A percentile compares a stretch with the other conserved stretches of the same genome.
Conservation (phyloP, 2,329 filamentous ascomycete genomes). For the Trichocomaceae sp. region DNA sequence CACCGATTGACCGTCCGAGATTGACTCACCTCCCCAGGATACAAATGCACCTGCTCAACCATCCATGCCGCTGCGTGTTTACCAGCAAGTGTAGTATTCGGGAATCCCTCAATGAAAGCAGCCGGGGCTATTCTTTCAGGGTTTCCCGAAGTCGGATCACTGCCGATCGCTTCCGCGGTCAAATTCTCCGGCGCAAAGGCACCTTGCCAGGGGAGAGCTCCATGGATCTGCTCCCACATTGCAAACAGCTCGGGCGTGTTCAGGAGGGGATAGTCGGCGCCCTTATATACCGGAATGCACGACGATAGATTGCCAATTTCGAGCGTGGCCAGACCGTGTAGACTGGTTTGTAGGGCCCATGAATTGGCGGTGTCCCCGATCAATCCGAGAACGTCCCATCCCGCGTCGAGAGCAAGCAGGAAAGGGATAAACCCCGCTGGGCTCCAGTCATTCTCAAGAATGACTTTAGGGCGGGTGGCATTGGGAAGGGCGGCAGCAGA, state of each 20-base stretch:
- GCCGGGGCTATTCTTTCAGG: slow-evolving; percentile 35
- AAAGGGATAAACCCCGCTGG: slow-evolving; percentile 39
- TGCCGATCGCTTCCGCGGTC: slow-evolving; percentile 37
- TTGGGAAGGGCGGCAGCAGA: background rate
- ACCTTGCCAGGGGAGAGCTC: slow-evolving; percentile 42
- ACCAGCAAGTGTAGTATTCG: slow-evolving; percentile 37
- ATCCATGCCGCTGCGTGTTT: slow-evolving; percentile 42
- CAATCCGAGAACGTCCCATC: slow-evolving; percentile 41
- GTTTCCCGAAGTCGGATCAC: slow-evolving; percentile 43
- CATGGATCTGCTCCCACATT: slow-evolving; percentile 42
- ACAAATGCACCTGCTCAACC: slow-evolving; percentile 43
- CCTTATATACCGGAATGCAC: slow-evolving; percentile 46
- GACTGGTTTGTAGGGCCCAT: slow-evolving; percentile 42
- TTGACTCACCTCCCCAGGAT: slow-evolving; percentile 41
- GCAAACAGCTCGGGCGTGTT: slow-evolving; percentile 41
- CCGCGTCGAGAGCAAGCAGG: slow-evolving; percentile 40
- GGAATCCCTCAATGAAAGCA: slow-evolving; percentile 44
- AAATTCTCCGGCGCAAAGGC: slow-evolving; percentile 41
- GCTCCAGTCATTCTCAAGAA: slow-evolving; percentile 46
- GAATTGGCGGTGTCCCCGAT: slow-evolving; percentile 38
- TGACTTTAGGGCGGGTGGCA: slow-evolving; percentile 21
- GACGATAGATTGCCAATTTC: slow-evolving; percentile 39
- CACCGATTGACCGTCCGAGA: background rate
- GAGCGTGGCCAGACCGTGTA: slow-evolving; percentile 43
- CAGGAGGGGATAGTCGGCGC: slow-evolving; percentile 43